These are phyloP conservation scores for Cladosporium sp. DNA, from an alignment of 2,329 filamentous ascomycete species.

Conservation along the genomic window DNA sequence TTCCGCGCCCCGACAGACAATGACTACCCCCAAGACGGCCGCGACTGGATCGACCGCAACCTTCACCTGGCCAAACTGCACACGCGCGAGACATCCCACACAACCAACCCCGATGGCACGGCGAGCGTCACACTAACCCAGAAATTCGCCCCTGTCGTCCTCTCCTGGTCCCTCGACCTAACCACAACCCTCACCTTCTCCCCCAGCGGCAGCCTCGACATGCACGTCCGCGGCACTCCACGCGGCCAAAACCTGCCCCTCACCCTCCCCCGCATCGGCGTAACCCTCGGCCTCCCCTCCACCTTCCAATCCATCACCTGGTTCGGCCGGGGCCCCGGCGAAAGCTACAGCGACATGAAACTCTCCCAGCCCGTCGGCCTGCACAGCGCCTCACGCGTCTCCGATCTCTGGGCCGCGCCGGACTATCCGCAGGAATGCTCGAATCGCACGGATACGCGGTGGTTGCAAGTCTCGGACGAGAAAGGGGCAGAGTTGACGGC, in stretches of 20 bases:
- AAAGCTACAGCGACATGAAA: slow-evolving; percentile 65
- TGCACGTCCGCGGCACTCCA: slow-evolving; percentile 37
- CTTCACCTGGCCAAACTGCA: slow-evolving; percentile 20
- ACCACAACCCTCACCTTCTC: slow-evolving; percentile 51
- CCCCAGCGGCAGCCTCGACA: slow-evolving; percentile 40
- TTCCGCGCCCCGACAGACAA: slow-evolving; percentile 66
- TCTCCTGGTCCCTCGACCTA: slow-evolving; percentile 52
- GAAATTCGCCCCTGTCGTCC: slow-evolving; percentile 50
- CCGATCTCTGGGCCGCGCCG: slow-evolving; percentile 54
- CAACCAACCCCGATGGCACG: slow-evolving; percentile 9
- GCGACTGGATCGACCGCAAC: slow-evolving; percentile 49
- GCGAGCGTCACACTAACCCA: slow-evolving; percentile 19
- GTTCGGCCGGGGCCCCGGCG: slow-evolving; percentile 62
- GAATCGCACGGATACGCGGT: slow-evolving; percentile 59
- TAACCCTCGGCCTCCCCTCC: slow-evolving; percentile 51
- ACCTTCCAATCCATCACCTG: slow-evolving; percentile 50
- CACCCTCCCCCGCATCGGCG: slow-evolving; percentile 58
- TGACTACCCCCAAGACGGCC: slow-evolving; percentile 52
- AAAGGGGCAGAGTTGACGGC: no score
- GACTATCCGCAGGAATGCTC: slow-evolving; percentile 67
- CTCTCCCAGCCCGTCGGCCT: slow-evolving; percentile 50
- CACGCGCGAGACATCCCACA: slow-evolving; percentile 19
- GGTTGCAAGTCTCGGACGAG: slow-evolving; percentile 45
- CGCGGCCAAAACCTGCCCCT: slow-evolving; percentile 46
- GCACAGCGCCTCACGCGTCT: slow-evolving; percentile 32